phyloP scores from a whole-genome alignment of 2,329 filamentous ascomycete species.

The Pseudonectria buxi region DNA sequence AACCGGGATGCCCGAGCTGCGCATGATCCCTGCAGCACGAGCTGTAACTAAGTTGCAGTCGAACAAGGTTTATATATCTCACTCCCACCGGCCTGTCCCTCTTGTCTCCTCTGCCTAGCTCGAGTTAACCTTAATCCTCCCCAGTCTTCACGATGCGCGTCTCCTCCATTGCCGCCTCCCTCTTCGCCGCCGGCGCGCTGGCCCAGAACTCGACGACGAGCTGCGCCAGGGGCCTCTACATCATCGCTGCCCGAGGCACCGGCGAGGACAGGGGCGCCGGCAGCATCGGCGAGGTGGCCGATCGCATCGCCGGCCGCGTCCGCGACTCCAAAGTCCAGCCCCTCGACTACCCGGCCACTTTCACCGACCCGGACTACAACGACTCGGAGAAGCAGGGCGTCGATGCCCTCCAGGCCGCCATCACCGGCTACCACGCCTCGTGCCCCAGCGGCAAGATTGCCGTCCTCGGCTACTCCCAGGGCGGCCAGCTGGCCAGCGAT shows the following conservation, averaged over 20 bases:
- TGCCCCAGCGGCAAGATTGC: slow-evolving; percentile 36
- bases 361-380: slow-evolving; percentile 26
- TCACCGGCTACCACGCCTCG: slow-evolving; percentile 26
- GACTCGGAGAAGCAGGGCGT: slow-evolving; percentile 30
- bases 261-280: slow-evolving; percentile 29
- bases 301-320: slow-evolving; percentile 26
- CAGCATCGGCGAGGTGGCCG: slow-evolving; percentile 26
- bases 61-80: too few relatives aligned
- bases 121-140: too few relatives aligned
- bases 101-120: too few relatives aligned
- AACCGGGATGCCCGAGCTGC: too few relatives aligned
- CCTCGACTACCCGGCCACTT: slow-evolving; percentile 33
- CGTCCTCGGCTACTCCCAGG: slow-evolving; percentile 37
- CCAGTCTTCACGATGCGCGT: slow-evolving; percentile 11
- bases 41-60: too few relatives aligned
- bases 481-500: slow-evolving; percentile 32
- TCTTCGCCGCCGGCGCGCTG: slow-evolving; percentile 17
- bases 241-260: slow-evolving; percentile 35
- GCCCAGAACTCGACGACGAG: slow-evolving; percentile 12
- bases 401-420: slow-evolving; percentile 21
- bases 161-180: slow-evolving; percentile 13
- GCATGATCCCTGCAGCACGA: too few relatives aligned
- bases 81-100: too few relatives aligned
- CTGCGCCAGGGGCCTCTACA: slow-evolving; percentile 32
- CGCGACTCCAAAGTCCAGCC: slow-evolving; percentile 27